Evolutionary conservation across 1,284 basidiomycete genomes (phyloP).

Genomic region (Naganishia sp.): DNA sequence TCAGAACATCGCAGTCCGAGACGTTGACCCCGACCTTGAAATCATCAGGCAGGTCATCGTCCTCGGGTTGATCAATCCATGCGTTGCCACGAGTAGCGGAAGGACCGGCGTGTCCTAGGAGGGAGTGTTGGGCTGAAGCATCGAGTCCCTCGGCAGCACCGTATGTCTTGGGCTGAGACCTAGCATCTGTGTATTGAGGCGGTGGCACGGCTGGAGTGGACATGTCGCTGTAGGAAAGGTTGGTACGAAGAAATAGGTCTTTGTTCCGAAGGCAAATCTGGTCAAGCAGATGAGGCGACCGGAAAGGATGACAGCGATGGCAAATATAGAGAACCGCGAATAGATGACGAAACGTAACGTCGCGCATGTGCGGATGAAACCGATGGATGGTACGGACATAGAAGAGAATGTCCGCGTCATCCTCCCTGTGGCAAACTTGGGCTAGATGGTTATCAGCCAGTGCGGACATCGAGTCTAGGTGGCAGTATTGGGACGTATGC

Average conservation of each 20-base stretch:
- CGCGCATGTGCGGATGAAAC: neutral
- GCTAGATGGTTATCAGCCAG: too few relatives aligned
- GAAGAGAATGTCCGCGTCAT: too few relatives aligned
- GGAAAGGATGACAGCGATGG: neutral
- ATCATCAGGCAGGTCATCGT: constrained; percentile 50
- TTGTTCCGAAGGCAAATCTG: neutral
- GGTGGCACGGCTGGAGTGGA: constrained; percentile 35
- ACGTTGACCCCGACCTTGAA: constrained; percentile 54
- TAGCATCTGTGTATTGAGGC: constrained; percentile 42
- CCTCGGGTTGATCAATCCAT: constrained; percentile 48
- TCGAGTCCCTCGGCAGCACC: constrained; percentile 38
- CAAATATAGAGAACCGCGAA: neutral
- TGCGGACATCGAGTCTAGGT: too few relatives aligned
- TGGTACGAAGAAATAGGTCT: neutral
- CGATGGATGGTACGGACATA: too few relatives aligned
- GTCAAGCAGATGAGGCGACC: neutral
- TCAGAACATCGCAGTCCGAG: constrained; percentile 51
- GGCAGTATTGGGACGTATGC: too few relatives aligned
- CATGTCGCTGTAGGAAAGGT: constrained; percentile 35
- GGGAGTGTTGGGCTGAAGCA: constrained; percentile 41
- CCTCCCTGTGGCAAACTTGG: too few relatives aligned
- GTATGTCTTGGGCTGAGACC: constrained; percentile 37
- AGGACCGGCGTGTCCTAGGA: constrained; percentile 36
- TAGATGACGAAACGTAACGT: neutral
- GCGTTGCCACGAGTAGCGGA: constrained; percentile 34